phyloP scores from a whole-genome alignment of 2,329 filamentous ascomycete genomes.

The Bipolaris victoriae region DNA sequence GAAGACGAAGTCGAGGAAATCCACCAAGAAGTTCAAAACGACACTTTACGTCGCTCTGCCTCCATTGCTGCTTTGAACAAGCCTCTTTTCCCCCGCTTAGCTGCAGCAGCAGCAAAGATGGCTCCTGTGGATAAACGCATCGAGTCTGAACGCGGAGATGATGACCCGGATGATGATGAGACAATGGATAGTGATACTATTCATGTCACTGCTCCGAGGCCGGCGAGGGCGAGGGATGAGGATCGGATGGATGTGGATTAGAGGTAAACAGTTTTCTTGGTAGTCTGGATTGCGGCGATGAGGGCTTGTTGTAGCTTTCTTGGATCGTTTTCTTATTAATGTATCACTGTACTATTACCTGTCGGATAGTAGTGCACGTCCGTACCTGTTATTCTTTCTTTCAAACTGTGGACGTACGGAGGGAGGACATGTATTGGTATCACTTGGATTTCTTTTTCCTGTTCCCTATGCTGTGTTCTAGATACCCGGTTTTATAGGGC shows the following conservation, averaged over 20 bases:
- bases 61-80: slow-evolving; percentile 26
- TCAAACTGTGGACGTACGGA: background rate
- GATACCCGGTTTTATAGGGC: background rate
- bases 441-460: background rate
- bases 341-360: background rate
- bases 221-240: background rate
- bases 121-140: slow-evolving; percentile 2
- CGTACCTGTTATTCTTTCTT: background rate
- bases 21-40: slow-evolving; percentile 29
- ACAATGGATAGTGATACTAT: background rate
- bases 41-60: slow-evolving; percentile 19
- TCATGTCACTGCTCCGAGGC: background rate
- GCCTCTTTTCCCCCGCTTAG: slow-evolving; percentile 37
- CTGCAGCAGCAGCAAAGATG: background rate
- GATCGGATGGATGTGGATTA: slow-evolving; percentile 14
- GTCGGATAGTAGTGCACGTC: background rate
- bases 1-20: slow-evolving; percentile 50
- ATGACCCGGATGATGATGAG: background rate
- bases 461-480: background rate
- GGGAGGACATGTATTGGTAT: background rate
- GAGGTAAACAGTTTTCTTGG: background rate
- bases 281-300: background rate
- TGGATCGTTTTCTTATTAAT: background rate
- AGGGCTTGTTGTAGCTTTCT: background rate
- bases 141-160: background rate